These are phyloP conservation scores for Apiospora pterosperma DNA, from an alignment of 2,329 filamentous ascomycete genomes.

Conservation along the genomic window DNA sequence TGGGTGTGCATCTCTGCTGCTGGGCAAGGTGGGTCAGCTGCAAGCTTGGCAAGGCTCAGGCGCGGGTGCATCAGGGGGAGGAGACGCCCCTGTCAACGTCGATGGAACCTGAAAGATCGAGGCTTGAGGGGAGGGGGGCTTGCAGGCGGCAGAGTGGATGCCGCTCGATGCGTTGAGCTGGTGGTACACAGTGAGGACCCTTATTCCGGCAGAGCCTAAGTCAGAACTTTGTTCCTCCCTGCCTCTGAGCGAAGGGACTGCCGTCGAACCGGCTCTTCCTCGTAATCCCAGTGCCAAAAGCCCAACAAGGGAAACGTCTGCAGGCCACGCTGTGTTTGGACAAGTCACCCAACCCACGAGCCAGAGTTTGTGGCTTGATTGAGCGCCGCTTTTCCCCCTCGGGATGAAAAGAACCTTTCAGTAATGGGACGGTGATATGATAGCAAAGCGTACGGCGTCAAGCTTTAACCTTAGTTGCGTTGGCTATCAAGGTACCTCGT, in stretches of 20 bases:
- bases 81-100: neutral
- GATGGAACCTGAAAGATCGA: neutral
- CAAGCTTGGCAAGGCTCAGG: neutral
- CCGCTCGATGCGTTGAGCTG: neutral
- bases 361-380: too few species aligned
- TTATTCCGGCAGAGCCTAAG: neutral
- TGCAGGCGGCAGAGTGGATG: neutral
- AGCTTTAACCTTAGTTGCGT: too few species aligned
- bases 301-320: too few species aligned
- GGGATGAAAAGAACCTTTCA: too few species aligned
- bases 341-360: too few species aligned
- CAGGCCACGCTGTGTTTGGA: too few species aligned
- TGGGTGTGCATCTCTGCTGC: neutral
- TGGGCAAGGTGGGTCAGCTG: neutral
- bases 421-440: too few species aligned
- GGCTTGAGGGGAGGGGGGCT: neutral
- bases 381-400: too few species aligned
- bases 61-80: neutral
- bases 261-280: too few species aligned
- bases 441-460: too few species aligned
- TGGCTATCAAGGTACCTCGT: too few species aligned
- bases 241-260: neutral
- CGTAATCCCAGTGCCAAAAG: too few species aligned
- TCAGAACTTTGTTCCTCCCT: neutral
- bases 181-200: neutral